Evolutionary conservation across 257 asterid genomes (phyloP).

Genomic region (Coffea eugenioides): DNA sequence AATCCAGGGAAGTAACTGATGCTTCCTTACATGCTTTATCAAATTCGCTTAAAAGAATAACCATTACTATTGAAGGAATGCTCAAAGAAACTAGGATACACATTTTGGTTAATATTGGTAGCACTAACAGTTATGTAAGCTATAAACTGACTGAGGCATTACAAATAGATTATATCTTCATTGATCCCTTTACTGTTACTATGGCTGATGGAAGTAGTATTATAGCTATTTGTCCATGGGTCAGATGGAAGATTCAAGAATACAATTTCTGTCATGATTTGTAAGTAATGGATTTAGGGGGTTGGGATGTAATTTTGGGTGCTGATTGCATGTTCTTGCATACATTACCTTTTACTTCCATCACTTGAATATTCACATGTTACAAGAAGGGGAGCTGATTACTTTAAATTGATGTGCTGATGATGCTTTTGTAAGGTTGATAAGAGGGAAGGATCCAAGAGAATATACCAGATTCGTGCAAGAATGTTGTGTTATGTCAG

Average conservation of each 20-base stretch:
- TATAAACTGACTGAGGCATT: neutral
- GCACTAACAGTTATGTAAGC: neutral
- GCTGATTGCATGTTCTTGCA: neutral
- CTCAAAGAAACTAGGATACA: neutral
- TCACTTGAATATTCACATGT: too few relatives aligned
- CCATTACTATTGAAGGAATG: neutral
- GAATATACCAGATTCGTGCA: too few relatives aligned
- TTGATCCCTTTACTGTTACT: rapidly evolving
- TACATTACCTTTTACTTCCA: too few relatives aligned
- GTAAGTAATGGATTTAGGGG: neutral
- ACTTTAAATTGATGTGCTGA: too few relatives aligned
- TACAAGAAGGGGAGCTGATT: too few relatives aligned
- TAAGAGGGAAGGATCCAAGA: neutral
- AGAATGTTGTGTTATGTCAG: neutral
- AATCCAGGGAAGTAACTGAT: too few relatives aligned
- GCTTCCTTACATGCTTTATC: too few relatives aligned
- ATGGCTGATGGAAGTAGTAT: neutral
- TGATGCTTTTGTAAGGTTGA: too few relatives aligned
- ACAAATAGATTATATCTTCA: rapidly evolving
- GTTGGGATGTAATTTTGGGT: neutral
- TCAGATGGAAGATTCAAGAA: neutral
- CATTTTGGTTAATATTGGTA: neutral
- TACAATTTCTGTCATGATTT: neutral
- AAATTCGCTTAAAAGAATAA: too few relatives aligned
- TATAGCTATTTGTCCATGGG: neutral